Evolutionary conservation across 345 rosid species (phyloP), one percentile per base, ranked within the genome.

Genomic region (Murraya paniculata): DNA sequence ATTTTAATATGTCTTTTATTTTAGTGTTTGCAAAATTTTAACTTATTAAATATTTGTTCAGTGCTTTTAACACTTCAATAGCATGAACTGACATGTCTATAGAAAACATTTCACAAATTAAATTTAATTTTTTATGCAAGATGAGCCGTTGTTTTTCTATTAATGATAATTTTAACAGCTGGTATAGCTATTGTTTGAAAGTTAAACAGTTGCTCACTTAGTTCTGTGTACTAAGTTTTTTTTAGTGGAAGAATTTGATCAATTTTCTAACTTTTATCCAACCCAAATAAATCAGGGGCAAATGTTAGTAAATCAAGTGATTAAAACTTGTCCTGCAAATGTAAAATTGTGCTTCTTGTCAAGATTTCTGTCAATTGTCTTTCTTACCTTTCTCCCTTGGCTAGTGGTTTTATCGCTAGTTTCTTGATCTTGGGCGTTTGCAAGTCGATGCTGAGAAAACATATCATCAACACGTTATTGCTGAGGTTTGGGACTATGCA

Each of bases 371-470:
- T n/a, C n/a, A n/a, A n/a, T n/a, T n/a, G n/a, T 45, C 39, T 28
- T 28, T 27, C 0, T 55, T 57, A 48, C 24, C 27, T 57, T 41
- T 69, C 28, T 27, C 13, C 72, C 19, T 9, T 7, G 2, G 35
- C 2, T 13, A 45, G 24, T 56, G n/a, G 24, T 71, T n/a, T n/a
- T n/a, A 64, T 64, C 28, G 14, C 59, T 45, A 14, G 4, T 64
- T 6, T 14, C 64, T 9, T 56, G 24, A 71, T 19, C 35, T 30
- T 80, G 76, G 70, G 31, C 62, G 59, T 77, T 78, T 70, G 68
- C 89, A 95, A 97, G 92, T 92, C 79, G 95, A 96, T 83, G 94
- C 97, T 0, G 98, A 96, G 88, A 92, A 86, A 87, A 77, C 89
- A 66, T 94, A 91, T 82, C 98, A 93, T 89, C 94, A 81, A 79